Conservation (phyloP, 2,329 filamentous ascomycete genomes). For the Coccinonectria pachysandricola region DNA sequence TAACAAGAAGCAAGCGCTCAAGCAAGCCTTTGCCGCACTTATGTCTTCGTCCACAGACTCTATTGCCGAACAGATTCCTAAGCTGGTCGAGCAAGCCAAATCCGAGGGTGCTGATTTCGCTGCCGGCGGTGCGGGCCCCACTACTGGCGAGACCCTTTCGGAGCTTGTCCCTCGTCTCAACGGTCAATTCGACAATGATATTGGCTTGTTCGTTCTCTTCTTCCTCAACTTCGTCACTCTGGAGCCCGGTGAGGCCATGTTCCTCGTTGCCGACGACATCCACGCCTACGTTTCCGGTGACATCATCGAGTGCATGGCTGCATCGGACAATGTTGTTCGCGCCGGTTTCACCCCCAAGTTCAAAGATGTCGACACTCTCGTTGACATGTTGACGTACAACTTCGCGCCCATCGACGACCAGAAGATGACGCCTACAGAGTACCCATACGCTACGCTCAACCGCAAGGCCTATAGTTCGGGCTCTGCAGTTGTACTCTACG, state of each 20-base stretch:
- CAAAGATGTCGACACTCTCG: conserved; percentile 86
- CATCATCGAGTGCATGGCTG: conserved; percentile 98
- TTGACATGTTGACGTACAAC: conserved; percentile 86
- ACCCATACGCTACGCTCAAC: conserved; percentile 78
- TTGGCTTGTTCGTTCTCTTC: conserved; percentile 91
- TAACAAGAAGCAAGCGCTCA: conserved; percentile 69
- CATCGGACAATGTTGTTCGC: conserved; percentile 96
- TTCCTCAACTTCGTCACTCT: conserved; percentile 94
- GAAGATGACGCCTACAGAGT: conserved; percentile 80
- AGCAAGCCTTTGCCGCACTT: conserved; percentile 63
- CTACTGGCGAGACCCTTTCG: conserved; percentile 58
- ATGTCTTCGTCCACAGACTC: conserved; percentile 67
- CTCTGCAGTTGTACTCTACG: conserved; percentile 67
- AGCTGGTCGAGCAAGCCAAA: conserved; percentile 62
- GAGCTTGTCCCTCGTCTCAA: conserved; percentile 70
- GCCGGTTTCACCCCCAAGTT: conserved; percentile 98
- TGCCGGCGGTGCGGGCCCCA: conserved; percentile 56
- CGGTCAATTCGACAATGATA: conserved; percentile 75
- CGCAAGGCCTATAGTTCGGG: conserved; percentile 68
- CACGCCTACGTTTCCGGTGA: conserved; percentile 90
- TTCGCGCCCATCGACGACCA: conserved; percentile 92
- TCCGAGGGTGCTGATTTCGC: conserved; percentile 64
- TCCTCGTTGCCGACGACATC: conserved; percentile 92
- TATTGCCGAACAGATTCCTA: conserved; percentile 43
- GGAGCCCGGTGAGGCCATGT: conserved; percentile 84